A percentile compares a stretch with the other conserved stretches of the same genome.
phyloP scores from a whole-genome alignment of 352 stramenopile species.

The Phytophthora sansomeana region DNA sequence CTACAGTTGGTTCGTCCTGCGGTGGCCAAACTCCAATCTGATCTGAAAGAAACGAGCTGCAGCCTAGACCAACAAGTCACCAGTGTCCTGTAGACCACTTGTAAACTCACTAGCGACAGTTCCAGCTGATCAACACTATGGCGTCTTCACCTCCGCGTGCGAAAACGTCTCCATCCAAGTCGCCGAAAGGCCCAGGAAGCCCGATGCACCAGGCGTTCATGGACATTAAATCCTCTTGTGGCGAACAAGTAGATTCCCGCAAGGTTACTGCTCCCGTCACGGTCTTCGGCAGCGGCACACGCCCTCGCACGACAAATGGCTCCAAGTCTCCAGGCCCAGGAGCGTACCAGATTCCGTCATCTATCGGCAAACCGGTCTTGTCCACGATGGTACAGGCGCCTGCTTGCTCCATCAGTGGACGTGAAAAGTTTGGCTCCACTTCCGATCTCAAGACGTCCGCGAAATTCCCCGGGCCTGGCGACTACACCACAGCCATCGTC shows the following conservation, averaged over 20 bases:
- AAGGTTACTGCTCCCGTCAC: conserved; percentile 71
- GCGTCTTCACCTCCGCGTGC: conserved; percentile 48
- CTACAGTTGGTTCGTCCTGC: conserved; percentile 8
- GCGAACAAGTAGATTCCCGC: conserved; percentile 77
- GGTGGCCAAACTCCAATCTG: conserved; percentile 25
- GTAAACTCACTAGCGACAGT: background rate
- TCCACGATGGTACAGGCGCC: conserved; percentile 69
- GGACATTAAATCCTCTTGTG: conserved; percentile 76
- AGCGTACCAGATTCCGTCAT: conserved; percentile 73
- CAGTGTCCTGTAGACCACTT: background rate
- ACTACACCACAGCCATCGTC: conserved; percentile 71
- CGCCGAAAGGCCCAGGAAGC: conserved; percentile 29
- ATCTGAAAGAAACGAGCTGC: conserved; percentile 7
- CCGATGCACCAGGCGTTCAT: conserved; percentile 48
- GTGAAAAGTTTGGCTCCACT: conserved; percentile 83
- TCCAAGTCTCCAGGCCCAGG: conserved; percentile 72
- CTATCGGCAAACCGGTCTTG: conserved; percentile 74
- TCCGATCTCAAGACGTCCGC: conserved; percentile 52
- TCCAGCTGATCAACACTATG: conserved; percentile 6
- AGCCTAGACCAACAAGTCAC: too few species aligned
- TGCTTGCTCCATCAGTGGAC: conserved; percentile 72
- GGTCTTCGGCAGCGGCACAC: conserved; percentile 72
- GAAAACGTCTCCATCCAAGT: conserved; percentile 48
- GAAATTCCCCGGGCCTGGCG: conserved; percentile 66
- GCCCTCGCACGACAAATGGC: conserved; percentile 54